Evolutionary conservation across 805 yeast species (phyloP), one percentile per base, ranked within the genome.

Genomic region (Metschnikowia arizonensis): DNA sequence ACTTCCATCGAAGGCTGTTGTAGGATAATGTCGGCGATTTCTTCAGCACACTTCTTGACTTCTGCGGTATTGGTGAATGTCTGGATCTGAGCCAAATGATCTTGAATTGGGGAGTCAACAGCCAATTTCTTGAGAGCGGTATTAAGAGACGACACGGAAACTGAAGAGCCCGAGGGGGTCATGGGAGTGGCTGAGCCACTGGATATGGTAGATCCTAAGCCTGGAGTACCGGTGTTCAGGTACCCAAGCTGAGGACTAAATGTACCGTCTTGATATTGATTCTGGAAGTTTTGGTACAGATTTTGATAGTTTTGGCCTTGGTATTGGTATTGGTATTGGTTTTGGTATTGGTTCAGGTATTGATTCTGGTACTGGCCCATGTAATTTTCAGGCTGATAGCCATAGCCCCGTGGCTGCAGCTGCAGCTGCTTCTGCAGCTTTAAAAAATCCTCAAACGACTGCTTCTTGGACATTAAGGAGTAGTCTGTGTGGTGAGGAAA

Each of bases 91-190:
- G 63, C 65, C 52, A 90, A 68, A 46, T 74, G 61, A 19, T 77
- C 81, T 25, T 84, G 75, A 47, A 88, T 70, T 18, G 97, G 96
- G 8, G 85, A 69, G 15, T 76, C 77, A 43, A 87, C 66, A 32
- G 65, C 64, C 50, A 71, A 57, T 52, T 83, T 83, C 44, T 76
- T 76, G 61, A 89, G 72, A 3, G 93, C 86, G 31, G 83, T 77
- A 54, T 79, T 78, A 48, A 89, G 71, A 5, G 90, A 83, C 10
- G 88, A 69, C 55, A 90, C 72, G 2, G 96, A 85, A 3, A 87
- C 74, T 8, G 89, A 78, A 5, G 91, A 81, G n/a, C 67, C 65
- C 21, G 62, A 63, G 7, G 69, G 63, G 39, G 60, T 61, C 8
- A 67, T 66, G 26, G 59, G 61, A 19, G 71, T 68, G 19, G 69